Evolutionary conservation across 257 asterid species (phyloP).

Genomic region (Apocynum venetum): DNA sequence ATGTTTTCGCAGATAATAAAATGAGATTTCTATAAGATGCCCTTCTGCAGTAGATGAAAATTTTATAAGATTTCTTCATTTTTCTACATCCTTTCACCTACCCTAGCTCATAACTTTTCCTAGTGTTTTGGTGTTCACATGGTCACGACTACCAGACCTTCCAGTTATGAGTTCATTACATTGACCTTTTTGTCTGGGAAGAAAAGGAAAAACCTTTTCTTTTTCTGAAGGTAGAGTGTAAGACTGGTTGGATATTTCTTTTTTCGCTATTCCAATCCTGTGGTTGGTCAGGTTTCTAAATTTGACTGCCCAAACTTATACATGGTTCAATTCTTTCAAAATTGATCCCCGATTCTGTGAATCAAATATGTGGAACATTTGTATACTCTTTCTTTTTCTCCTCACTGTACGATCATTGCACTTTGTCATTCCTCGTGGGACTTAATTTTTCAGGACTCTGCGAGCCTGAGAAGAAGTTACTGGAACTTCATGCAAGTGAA

Average conservation of each 20-base stretch:
- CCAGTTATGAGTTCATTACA: neutral
- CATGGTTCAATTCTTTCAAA: neutral
- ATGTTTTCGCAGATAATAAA: neutral
- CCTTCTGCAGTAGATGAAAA: neutral
- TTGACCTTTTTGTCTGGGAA: neutral
- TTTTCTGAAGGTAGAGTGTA: neutral
- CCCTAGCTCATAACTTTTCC: neutral
- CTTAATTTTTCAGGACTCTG: constrained; percentile 60
- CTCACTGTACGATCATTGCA: neutral
- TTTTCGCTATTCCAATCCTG: neutral
- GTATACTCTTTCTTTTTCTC: neutral
- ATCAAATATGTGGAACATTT: neutral
- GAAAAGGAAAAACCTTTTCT: neutral
- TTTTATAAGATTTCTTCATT: neutral
- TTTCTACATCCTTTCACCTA: neutral
- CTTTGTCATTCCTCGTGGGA: neutral
- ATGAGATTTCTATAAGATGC: neutral
- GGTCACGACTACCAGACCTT: neutral
- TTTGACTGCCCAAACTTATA: neutral
- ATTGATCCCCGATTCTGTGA: neutral
- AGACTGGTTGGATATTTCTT: neutral
- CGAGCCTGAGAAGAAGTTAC: constrained; percentile 82
- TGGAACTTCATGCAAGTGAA: constrained; percentile 75
- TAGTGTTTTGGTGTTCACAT: neutral
- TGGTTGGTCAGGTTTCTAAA: neutral